Evolutionary conservation across 176 grass and related monocot genomes (phyloP).

Genomic region (Oryza coarctata): DNA sequence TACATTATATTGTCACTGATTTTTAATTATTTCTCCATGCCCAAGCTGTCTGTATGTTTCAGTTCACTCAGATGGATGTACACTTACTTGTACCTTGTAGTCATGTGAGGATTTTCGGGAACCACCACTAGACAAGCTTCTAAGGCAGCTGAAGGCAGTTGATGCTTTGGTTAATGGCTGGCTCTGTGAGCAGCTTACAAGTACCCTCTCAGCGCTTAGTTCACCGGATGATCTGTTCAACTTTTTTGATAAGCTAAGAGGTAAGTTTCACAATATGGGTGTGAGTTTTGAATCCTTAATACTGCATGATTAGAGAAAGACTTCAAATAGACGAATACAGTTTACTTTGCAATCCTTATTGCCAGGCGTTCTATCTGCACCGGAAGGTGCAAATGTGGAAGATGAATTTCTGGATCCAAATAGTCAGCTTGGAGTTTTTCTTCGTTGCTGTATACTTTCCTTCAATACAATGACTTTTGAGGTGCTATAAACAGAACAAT

Average conservation of each 20-base stretch:
- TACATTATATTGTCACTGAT: not conserved
- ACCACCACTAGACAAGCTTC: slow-evolving; percentile 68
- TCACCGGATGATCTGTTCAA: slow-evolving; percentile 90
- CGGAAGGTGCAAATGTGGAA: slow-evolving; percentile 54
- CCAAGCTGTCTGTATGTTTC: not conserved
- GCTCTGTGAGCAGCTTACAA: slow-evolving; percentile 65
- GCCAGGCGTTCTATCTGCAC: slow-evolving; percentile 60
- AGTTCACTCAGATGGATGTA: not conserved
- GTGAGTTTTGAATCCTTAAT: not conserved
- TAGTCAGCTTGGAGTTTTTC: slow-evolving; percentile 84
- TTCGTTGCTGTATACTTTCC: slow-evolving; percentile 85
- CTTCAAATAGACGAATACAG: not conserved
- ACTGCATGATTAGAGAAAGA: not conserved
- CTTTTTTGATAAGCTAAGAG: slow-evolving; percentile 78
- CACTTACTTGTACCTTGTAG: slow-evolving; percentile 42
- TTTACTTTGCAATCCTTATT: slow-evolving; percentile 7
- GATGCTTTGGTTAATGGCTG: slow-evolving; percentile 50
- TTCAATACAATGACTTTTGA: slow-evolving; percentile 88
- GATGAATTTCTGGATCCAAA: slow-evolving; percentile 73
- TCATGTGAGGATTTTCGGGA: slow-evolving; percentile 83
- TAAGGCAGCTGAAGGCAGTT: slow-evolving; percentile 65
- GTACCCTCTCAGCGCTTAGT: slow-evolving; percentile 41
- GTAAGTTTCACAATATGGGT: slow-evolving; percentile 33
- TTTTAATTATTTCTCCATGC: not conserved
- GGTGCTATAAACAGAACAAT: slow-evolving; percentile 46